Evolutionary conservation across 306 rosid species (phyloP), one percentile per base, ranked within the genome.

Genomic region (Cicer chorassanicum): DNA sequence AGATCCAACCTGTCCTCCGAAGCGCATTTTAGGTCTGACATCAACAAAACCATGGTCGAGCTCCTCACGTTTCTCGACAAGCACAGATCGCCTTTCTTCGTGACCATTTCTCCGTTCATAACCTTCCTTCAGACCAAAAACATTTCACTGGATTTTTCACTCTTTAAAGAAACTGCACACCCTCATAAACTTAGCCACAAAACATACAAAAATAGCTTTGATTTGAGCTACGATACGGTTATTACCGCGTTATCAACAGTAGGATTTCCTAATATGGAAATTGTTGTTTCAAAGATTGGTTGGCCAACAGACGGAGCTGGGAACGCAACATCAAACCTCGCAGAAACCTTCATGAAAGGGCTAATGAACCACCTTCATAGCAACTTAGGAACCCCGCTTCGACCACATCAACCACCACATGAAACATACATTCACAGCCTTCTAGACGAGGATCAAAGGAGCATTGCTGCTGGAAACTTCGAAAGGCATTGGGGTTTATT

Each of bases 261-360:
- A 3, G 96, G 96, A 73, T 93, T 86, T 82, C 82, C 96, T 36
- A 74, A 79, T 34, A 88, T 81, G 78, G 88, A 87, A 36, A 82
- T 91, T 68, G 88, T 89, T 21, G 89, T 93, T 78, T 86, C 92
- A 1, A 93, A 93, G 84, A 87, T 91, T 68, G 97, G 98, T 77
- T 93, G 98, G 98, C 98, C 98, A 14, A 91, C 98, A 6, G 98
- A 93, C 46, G 98, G 94, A 81, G 89, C 91, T 60, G 71, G 77
- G 50, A 85, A 83, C 24, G 97, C 97, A n/a, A 88, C 83, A 76
- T 70, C 91, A 39, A 53, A 68, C 62, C 80, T 77, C 7, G 97
- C 98, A 6, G 92, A 89, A 83, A 85, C 83, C 51, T 91, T 93
- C 83, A 85, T 88, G 87, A 87, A 84, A 80, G 93, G 98, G 73